Percentiles rank a stretch among this genome's conserved stretches.
These are phyloP conservation scores for Cladosporium colombiae DNA, from an alignment of 2,329 filamentous ascomycete species.

Conservation along the genomic window DNA sequence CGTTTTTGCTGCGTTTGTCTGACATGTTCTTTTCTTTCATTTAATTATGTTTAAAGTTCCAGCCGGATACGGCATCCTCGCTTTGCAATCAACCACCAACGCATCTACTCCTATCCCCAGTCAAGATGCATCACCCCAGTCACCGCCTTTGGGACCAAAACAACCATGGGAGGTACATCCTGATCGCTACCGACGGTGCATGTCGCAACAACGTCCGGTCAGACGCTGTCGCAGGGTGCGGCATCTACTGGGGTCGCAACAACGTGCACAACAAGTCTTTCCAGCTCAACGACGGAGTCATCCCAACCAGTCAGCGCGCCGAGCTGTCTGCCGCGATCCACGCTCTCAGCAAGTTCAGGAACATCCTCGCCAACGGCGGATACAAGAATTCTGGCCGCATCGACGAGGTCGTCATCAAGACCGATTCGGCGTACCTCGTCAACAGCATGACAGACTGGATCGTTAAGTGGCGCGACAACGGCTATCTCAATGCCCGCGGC, in stretches of 20 bases:
- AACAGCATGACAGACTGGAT: conserved; percentile 38
- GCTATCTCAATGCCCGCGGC: conserved; percentile 27
- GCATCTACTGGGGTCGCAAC: conserved; percentile 24
- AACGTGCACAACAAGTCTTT: conserved; percentile 15
- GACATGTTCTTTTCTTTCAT: background rate
- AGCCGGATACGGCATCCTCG: no score
- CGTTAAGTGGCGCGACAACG: conserved; percentile 35
- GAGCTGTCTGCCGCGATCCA: conserved; percentile 27
- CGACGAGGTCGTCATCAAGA: conserved; percentile 31
- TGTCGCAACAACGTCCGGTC: conserved; percentile 28
- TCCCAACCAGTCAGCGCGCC: conserved; percentile 25
- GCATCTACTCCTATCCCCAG: background rate
- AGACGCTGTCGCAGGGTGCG: conserved; percentile 23
- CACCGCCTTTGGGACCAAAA: background rate
- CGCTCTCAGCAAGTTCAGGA: conserved; percentile 20
- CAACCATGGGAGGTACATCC: rapidly evolving
- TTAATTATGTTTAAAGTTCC: no score
- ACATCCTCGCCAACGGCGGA: background rate
- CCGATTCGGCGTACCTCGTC: conserved; percentile 40
- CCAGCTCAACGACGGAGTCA: conserved; percentile 18
- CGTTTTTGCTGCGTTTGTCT: background rate
- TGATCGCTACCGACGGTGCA: conserved; percentile 30
- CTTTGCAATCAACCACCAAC: no score
- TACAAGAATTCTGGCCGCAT: conserved; percentile 15
- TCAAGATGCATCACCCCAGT: background rate